phyloP scores from a whole-genome alignment of 306 rosid species.

The Citrullus amarus region DNA sequence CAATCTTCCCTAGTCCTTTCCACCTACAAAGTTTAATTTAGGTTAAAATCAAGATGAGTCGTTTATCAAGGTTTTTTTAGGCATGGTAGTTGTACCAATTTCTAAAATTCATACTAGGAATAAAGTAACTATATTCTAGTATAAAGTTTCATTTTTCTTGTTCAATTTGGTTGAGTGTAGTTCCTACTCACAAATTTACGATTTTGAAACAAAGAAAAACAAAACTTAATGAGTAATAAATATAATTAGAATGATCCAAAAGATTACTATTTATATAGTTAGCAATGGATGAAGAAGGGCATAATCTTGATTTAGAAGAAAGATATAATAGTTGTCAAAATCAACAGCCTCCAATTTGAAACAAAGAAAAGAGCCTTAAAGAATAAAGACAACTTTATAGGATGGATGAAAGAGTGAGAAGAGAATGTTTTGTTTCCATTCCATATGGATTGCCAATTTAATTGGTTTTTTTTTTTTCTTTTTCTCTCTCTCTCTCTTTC shows the following conservation, averaged over 20 bases:
- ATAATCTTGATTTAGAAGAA: neutral
- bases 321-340: neutral
- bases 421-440: constrained; percentile 13
- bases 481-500: no score
- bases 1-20: neutral
- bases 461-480: neutral
- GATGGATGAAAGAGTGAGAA: constrained; percentile 7
- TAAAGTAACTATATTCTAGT: neutral
- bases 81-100: neutral
- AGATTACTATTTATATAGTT: no score
- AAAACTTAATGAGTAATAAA: no score
- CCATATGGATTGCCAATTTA: constrained; percentile 6
- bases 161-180: neutral
- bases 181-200: no score
- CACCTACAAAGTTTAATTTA: neutral
- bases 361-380: neutral
- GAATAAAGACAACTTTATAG: constrained; percentile 9
- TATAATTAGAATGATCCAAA: no score
- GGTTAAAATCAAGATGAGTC: neutral
- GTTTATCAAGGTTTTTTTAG: neutral
- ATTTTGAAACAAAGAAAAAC: no score
- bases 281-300: no score
- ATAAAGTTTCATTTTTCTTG: neutral
- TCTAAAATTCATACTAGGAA: neutral
- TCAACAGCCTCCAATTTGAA: constrained; percentile 1